Evolutionary conservation across 2,329 filamentous ascomycete species (phyloP).

Genomic region (Plenodomus tracheiphilus): DNA sequence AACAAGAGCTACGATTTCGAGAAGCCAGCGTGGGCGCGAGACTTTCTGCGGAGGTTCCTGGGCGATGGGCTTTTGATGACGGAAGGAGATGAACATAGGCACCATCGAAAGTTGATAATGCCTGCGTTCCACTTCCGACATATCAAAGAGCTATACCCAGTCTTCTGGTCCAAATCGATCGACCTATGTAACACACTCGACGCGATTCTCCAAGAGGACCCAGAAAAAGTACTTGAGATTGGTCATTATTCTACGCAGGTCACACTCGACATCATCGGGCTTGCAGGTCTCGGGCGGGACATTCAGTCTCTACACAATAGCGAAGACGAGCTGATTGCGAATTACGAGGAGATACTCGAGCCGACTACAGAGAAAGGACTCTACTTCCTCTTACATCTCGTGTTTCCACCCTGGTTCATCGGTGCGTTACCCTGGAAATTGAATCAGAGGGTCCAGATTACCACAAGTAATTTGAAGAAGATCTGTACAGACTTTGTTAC

Average conservation of each 20-base stretch:
- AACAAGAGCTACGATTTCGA: conserved; percentile 59
- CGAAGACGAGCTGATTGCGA: conserved; percentile 48
- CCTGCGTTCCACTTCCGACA: conserved; percentile 87
- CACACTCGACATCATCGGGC: conserved; percentile 53
- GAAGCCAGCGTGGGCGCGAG: conserved; percentile 51
- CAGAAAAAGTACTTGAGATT: conserved; percentile 45
- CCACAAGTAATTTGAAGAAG: conserved; percentile 41
- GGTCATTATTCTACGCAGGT: conserved; percentile 50
- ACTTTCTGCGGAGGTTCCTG: conserved; percentile 53
- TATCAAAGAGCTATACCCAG: conserved; percentile 79
- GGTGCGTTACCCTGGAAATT: conserved; percentile 52
- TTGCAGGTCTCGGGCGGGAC: conserved; percentile 51
- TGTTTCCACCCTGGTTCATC: conserved; percentile 46
- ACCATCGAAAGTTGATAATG: conserved; percentile 71
- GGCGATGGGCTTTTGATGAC: conserved; percentile 56
- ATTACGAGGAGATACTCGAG: conserved; percentile 50
- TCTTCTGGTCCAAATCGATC: conserved; percentile 78
- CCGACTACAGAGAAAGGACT: conserved; percentile 53
- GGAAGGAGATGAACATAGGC: conserved; percentile 55
- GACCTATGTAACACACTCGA: conserved; percentile 69
- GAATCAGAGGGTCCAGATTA: conserved; percentile 46
- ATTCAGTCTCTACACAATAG: conserved; percentile 47
- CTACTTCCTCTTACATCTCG: conserved; percentile 48
- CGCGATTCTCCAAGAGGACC: conserved; percentile 50
- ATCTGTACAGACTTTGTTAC: conserved; percentile 53